Evolutionary conservation across 192 early-diverging fungal genomes (phyloP).

Genomic region (Radiomyces spectabilis): DNA sequence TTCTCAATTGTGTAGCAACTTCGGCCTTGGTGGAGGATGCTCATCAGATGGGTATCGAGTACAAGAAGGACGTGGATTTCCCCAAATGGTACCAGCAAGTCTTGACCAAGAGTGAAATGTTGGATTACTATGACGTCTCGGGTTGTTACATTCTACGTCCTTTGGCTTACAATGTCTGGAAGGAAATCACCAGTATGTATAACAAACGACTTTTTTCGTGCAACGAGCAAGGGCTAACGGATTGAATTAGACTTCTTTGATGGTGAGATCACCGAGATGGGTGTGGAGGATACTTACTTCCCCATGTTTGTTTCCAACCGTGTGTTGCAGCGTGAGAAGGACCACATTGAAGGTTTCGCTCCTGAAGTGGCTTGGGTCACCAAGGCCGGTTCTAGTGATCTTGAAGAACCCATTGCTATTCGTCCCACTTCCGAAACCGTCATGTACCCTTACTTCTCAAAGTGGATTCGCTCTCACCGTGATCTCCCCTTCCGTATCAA

Average conservation of each 20-base stretch:
- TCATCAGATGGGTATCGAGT: slow-evolving; percentile 78
- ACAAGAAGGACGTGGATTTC: slow-evolving; percentile 87
- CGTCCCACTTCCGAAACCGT: slow-evolving; percentile 99
- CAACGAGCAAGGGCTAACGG: no score
- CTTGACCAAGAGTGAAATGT: slow-evolving; percentile 88
- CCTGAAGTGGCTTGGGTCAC: slow-evolving; percentile 99
- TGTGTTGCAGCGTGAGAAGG: slow-evolving; percentile 93
- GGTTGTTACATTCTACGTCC: slow-evolving; percentile 99
- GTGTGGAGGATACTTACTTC: slow-evolving; percentile 98
- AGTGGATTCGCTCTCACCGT: slow-evolving; percentile 96
- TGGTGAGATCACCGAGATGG: slow-evolving; percentile 78
- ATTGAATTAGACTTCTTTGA: slow-evolving; percentile 78
- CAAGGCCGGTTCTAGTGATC: slow-evolving; percentile 82
- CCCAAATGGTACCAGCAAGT: slow-evolving; percentile 91
- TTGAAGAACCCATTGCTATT: slow-evolving; percentile 96
- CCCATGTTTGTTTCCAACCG: slow-evolving; percentile 96
- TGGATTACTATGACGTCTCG: slow-evolving; percentile 97
- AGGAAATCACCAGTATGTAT: slow-evolving; percentile 78
- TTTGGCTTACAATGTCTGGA: slow-evolving; percentile 93
- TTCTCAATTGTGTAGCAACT: background rate
- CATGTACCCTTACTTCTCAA: slow-evolving; percentile 99
- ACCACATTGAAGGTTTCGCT: slow-evolving; percentile 98
- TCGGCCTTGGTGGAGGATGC: slow-evolving; percentile 45
- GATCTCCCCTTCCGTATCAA: slow-evolving; percentile 95
- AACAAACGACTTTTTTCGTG: background rate